Conservation (phyloP, 2,329 filamentous ascomycete species). For the Neodidymelliopsis sp. region DNA sequence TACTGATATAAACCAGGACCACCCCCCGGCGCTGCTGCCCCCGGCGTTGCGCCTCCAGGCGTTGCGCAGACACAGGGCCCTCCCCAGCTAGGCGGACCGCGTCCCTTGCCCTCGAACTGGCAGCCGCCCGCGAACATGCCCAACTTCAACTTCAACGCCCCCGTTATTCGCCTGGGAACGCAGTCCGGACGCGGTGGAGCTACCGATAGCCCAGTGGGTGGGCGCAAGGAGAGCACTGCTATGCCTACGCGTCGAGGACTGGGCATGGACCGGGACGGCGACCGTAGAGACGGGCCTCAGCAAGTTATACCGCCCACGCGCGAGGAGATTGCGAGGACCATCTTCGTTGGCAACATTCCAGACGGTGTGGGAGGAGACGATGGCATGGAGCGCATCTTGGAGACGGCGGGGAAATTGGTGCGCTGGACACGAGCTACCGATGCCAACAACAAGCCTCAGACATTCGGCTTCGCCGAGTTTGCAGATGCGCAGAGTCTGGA, state of each 20-base stretch:
- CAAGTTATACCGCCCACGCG: constrained; percentile 80
- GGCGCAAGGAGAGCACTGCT: constrained; percentile 58
- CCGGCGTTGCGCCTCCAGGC: constrained; percentile 77
- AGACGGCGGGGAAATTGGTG: constrained; percentile 77
- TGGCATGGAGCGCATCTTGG: constrained; percentile 78
- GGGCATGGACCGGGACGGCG: constrained; percentile 66
- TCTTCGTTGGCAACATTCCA: constrained; percentile 88
- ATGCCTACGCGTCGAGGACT: constrained; percentile 58
- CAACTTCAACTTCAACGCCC: constrained; percentile 97
- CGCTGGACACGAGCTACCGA: constrained; percentile 84
- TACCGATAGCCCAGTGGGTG: constrained; percentile 52
- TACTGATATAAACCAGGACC: constrained; percentile 9
- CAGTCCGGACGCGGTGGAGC: constrained; percentile 67
- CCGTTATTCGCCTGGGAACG: constrained; percentile 91
- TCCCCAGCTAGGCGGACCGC: constrained; percentile 80
- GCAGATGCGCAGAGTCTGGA: constrained; percentile 89
- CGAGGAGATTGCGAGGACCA: constrained; percentile 90
- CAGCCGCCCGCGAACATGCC: constrained; percentile 91
- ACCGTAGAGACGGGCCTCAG: constrained; percentile 70
- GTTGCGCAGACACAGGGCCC: constrained; percentile 75
- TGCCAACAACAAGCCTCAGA: constrained; percentile 80
- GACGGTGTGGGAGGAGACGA: constrained; percentile 79
- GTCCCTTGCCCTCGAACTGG: constrained; percentile 81
- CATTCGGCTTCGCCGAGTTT: constrained; percentile 95
- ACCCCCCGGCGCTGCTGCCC: constrained; percentile 61